phyloP scores from a whole-genome alignment of 805 yeast species.

The Saturnispora dispora region DNA sequence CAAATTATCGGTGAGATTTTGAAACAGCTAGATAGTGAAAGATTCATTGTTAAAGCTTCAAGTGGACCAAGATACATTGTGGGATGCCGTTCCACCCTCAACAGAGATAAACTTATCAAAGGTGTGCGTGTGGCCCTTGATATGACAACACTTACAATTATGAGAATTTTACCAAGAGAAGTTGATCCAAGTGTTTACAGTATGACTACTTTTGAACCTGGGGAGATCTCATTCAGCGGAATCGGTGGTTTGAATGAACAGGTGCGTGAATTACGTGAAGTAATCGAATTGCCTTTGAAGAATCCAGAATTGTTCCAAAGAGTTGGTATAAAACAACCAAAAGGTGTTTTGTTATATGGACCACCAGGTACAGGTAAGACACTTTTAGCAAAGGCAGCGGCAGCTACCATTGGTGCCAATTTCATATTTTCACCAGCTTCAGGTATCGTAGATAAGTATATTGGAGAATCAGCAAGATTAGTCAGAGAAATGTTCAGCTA shows the following conservation, averaged over 20 bases:
- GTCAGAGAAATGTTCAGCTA: constrained; percentile 92
- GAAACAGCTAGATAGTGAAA: constrained; percentile 89
- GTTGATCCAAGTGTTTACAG: constrained; percentile 97
- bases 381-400: constrained; percentile 90
- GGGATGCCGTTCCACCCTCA: constrained; percentile 91
- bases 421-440: constrained; percentile 97
- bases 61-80: constrained; percentile 97
- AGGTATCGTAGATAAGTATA: constrained; percentile 89
- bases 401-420: constrained; percentile 94
- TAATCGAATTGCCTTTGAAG: constrained; percentile 91
- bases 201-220: constrained; percentile 98
- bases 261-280: constrained; percentile 93
- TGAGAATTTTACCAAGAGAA: constrained; percentile 95
- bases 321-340: constrained; percentile 98
- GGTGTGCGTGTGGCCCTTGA: constrained; percentile 96
- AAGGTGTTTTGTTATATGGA: constrained; percentile 86
- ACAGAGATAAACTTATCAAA: constrained; percentile 71
- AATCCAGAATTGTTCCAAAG: constrained; percentile 93
- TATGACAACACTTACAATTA: constrained; percentile 94
- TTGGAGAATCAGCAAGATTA: constrained; percentile 95
- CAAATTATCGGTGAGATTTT: constrained; percentile 95
- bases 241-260: constrained; percentile 96
- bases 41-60: constrained; percentile 92
- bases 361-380: constrained; percentile 99
- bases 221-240: constrained; percentile 87